phyloP scores from a whole-genome alignment of 2,329 filamentous ascomycete genomes.

The Fusarium sp. region DNA sequence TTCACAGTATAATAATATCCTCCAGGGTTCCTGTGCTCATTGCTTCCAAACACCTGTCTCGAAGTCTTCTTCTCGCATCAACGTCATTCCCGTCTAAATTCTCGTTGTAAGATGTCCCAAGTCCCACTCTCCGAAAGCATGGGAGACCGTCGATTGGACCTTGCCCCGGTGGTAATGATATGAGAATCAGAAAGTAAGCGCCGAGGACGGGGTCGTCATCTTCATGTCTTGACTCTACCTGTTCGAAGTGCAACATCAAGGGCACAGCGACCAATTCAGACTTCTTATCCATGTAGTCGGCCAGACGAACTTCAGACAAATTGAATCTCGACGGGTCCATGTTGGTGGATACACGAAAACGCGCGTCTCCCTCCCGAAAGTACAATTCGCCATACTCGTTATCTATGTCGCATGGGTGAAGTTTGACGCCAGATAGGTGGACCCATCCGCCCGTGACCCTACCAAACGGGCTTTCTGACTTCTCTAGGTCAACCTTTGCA shows the following conservation, averaged over 20 bases:
- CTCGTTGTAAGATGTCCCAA: neutral
- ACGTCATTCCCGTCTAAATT: fast-evolving
- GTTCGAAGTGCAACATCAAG: neutral
- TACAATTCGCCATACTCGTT: fast-evolving
- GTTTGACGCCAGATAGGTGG: neutral
- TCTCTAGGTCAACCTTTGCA: neutral
- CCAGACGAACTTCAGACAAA: neutral
- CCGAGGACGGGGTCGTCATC: fast-evolving
- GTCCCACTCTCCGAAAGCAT: neutral
- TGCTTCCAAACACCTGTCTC: neutral
- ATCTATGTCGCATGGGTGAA: neutral
- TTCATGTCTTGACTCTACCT: no score
- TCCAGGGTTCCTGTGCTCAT: neutral
- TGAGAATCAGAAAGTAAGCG: neutral
- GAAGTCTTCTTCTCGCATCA: neutral
- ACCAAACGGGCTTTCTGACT: neutral
- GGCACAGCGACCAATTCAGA: neutral
- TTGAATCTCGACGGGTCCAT: neutral
- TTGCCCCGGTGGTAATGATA: neutral
- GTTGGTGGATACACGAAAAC: neutral
- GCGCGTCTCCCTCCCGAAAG: fast-evolving
- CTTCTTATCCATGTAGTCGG: neutral
- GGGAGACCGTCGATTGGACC: fast-evolving
- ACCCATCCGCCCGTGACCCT: neutral
- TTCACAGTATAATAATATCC: neutral